Conservation (phyloP, 345 rosid genomes). For the Punica granatum region DNA sequence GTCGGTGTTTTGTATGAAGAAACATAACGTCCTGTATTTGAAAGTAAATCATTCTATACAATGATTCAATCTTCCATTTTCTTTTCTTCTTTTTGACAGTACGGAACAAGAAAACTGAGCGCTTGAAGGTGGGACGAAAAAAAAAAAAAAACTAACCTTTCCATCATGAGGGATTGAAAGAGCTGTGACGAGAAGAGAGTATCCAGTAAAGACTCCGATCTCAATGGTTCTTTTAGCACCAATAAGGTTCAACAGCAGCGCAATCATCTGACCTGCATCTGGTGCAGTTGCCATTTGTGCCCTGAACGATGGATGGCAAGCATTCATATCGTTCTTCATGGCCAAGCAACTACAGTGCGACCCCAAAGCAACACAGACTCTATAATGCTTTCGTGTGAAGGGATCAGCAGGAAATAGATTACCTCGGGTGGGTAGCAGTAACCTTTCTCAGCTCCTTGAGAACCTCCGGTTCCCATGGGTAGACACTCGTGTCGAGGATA, state of each 20-base stretch:
- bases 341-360: not conserved
- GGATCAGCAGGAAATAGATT: not conserved
- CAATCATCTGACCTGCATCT: conserved; percentile 66
- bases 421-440: conserved; percentile 49
- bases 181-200: conserved; percentile 83
- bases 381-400: not conserved
- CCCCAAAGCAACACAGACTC: not conserved
- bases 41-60: not conserved
- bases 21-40: not conserved
- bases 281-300: conserved; percentile 50
- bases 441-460: conserved; percentile 56
- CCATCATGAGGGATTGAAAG: conserved; percentile 72
- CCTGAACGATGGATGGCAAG: not conserved
- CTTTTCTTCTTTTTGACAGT: not conserved
- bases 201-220: conserved; percentile 78
- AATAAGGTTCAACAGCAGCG: conserved; percentile 43
- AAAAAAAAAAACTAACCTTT: conserved; percentile 19
- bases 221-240: conserved; percentile 62
- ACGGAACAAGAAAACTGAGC: not conserved
- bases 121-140: not conserved
- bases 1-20: not conserved
- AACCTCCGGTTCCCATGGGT: conserved; percentile 54
- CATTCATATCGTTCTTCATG: not conserved
- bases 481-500: conserved; percentile 57
- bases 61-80: not conserved